A percentile compares a stretch with the other conserved stretches of the same genome.
phyloP scores from a whole-genome alignment of 2,329 filamentous ascomycete genomes.

The Aureobasidium leucospermi region DNA sequence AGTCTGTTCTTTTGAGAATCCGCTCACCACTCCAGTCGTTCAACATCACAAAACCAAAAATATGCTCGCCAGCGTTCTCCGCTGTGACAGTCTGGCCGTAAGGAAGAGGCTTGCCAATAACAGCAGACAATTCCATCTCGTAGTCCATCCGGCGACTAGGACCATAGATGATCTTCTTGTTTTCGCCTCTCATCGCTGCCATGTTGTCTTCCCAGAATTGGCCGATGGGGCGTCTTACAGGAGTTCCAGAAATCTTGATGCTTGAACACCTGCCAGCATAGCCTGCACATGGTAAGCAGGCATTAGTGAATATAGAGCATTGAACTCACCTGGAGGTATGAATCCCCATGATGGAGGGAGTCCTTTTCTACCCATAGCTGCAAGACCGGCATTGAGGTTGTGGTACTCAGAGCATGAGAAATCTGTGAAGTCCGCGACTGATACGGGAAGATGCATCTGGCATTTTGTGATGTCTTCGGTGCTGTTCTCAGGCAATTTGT shows the following conservation, averaged over 20 bases:
- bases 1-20: background rate
- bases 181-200: slow-evolving; percentile 35
- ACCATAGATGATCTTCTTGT: slow-evolving; percentile 42
- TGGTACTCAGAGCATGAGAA: slow-evolving; percentile 51
- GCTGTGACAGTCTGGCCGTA: slow-evolving; percentile 34
- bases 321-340: slow-evolving; percentile 38
- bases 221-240: slow-evolving; percentile 42
- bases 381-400: slow-evolving; percentile 42
- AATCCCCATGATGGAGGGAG: slow-evolving; percentile 30
- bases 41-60: slow-evolving; percentile 56
- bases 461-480: slow-evolving; percentile 34
- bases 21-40: slow-evolving; percentile 53
- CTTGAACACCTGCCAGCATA: slow-evolving; percentile 51
- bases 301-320: background rate
- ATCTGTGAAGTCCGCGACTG: slow-evolving; percentile 51
- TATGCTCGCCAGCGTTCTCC: slow-evolving; percentile 43
- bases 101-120: slow-evolving; percentile 36
- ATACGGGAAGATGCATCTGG: slow-evolving; percentile 48
- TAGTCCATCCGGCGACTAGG: slow-evolving; percentile 39
- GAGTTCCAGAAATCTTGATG: slow-evolving; percentile 44
- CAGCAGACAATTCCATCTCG: slow-evolving; percentile 43
- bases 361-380: slow-evolving; percentile 32
- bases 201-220: slow-evolving; percentile 29
- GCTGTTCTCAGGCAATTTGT: slow-evolving; percentile 22
- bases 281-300: slow-evolving; percentile 22